These are phyloP conservation scores for Chaetoceros muelleri DNA, from an alignment of 108 stramenopile species.

Conservation along the genomic window DNA sequence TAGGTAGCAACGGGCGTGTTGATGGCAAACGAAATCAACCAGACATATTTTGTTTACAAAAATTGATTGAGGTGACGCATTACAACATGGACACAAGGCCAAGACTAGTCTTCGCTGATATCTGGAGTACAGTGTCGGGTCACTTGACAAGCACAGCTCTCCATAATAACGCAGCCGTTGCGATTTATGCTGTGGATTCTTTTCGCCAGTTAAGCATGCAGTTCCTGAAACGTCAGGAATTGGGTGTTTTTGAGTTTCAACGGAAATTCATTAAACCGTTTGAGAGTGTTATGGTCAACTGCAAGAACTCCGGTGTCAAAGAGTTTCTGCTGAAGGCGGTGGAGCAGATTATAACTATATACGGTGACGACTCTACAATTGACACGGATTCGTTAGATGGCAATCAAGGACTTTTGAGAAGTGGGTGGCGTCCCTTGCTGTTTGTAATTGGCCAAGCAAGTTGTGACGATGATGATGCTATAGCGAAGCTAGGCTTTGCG, in stretches of 20 bases:
- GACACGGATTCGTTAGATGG: background rate
- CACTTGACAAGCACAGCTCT: constrained; percentile 89
- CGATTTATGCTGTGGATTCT: constrained; percentile 97
- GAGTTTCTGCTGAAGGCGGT: constrained; percentile 91
- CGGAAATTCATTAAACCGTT: constrained; percentile 90
- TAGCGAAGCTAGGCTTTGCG: constrained; percentile 64
- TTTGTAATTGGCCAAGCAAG: constrained; percentile 82
- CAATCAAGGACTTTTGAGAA: constrained; percentile 52
- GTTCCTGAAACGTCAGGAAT: constrained; percentile 90
- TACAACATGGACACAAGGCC: constrained; percentile 94
- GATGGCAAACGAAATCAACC: constrained; percentile 55
- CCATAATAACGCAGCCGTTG: constrained; percentile 86
- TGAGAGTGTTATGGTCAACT: constrained; percentile 76
- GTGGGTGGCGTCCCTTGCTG: constrained; percentile 93
- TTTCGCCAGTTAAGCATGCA: constrained; percentile 94
- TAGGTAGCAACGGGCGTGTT: constrained; percentile 21
- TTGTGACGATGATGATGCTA: constrained; percentile 46
- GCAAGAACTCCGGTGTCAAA: constrained; percentile 57
- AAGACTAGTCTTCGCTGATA: constrained; percentile 86
- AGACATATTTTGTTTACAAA: constrained; percentile 92
- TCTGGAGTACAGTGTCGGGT: constrained; percentile 86
- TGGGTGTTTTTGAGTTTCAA: constrained; percentile 93
- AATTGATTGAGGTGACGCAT: constrained; percentile 96
- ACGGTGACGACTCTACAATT: constrained; percentile 26
- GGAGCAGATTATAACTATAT: constrained; percentile 77